Evolutionary conservation across 1,284 basidiomycete genomes (phyloP).

Genomic region (Malassezia cuniculi): DNA sequence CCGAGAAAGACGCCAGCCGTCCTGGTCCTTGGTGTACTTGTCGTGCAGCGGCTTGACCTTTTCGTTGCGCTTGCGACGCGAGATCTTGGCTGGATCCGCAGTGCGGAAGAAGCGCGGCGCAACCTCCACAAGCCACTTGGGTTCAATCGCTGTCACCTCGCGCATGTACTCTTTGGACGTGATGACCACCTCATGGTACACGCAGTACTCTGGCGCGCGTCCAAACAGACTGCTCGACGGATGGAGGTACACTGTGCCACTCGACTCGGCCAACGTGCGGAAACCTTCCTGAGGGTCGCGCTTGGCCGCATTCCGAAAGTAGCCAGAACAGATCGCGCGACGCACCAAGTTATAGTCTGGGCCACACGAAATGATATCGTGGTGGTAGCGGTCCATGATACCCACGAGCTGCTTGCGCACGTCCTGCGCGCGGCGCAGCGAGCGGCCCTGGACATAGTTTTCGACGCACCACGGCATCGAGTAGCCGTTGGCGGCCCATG

Average conservation of each 20-base stretch:
- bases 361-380: constrained; percentile 81
- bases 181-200: constrained; percentile 64
- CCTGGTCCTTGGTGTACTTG: constrained; percentile 24
- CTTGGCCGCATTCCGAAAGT: constrained; percentile 50
- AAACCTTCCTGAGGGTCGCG: constrained; percentile 60
- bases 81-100: constrained; percentile 87
- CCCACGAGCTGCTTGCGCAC: constrained; percentile 90
- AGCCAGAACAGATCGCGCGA: constrained; percentile 84
- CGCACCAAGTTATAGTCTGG: constrained; percentile 85
- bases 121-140: constrained; percentile 96
- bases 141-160: constrained; percentile 88
- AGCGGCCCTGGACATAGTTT: constrained; percentile 93
- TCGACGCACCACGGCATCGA: constrained; percentile 61
- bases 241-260: constrained; percentile 84
- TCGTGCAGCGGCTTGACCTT: constrained; percentile 79
- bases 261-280: constrained; percentile 88
- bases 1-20: constrained; percentile 24
- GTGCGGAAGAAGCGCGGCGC: constrained; percentile 97
- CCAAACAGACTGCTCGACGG: constrained; percentile 96
- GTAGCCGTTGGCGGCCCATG: constrained; percentile 89
- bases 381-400: constrained; percentile 99
- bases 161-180: constrained; percentile 75
- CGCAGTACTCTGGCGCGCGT: constrained; percentile 62
- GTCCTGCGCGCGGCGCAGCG: constrained; percentile 93
- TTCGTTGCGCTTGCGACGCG: constrained; percentile 89